phyloP scores from a whole-genome alignment of 352 stramenopile genomes.

The Phytophthora nicotianae region DNA sequence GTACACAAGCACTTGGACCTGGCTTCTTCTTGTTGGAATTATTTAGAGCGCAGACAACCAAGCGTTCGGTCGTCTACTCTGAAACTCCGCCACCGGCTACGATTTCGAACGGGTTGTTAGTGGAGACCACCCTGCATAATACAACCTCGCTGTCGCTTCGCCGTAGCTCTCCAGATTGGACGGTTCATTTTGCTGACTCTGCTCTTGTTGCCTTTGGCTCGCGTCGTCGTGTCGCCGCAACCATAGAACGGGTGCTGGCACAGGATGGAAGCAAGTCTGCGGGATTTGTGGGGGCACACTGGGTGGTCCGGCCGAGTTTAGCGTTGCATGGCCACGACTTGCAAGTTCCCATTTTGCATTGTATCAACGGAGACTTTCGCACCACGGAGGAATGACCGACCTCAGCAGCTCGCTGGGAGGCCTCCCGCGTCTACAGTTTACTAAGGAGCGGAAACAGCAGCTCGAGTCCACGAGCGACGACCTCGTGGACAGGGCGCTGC shows the following conservation, averaged over 20 bases:
- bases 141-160: background rate
- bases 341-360: constrained; percentile 28
- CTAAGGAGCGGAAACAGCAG: constrained; percentile 35
- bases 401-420: constrained; percentile 27
- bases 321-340: constrained; percentile 22
- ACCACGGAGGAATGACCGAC: constrained; percentile 7
- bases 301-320: constrained; percentile 20
- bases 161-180: constrained; percentile 16
- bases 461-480: constrained; percentile 60
- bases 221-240: constrained; percentile 17
- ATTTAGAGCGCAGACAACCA: background rate
- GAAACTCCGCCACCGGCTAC: background rate
- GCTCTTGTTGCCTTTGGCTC: constrained; percentile 9
- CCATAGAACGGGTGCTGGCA: constrained; percentile 19
- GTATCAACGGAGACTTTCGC: constrained; percentile 16
- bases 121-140: background rate
- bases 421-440: constrained; percentile 46
- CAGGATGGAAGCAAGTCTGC: constrained; percentile 14
- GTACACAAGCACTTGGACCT: background rate
- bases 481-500: constrained; percentile 59
- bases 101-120: constrained; percentile 1
- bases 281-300: constrained; percentile 26
- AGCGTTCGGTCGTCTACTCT: background rate
- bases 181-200: constrained; percentile 15
- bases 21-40: background rate